phyloP scores from a whole-genome alignment of 306 rosid genomes.

The Coriaria nepalensis region DNA sequence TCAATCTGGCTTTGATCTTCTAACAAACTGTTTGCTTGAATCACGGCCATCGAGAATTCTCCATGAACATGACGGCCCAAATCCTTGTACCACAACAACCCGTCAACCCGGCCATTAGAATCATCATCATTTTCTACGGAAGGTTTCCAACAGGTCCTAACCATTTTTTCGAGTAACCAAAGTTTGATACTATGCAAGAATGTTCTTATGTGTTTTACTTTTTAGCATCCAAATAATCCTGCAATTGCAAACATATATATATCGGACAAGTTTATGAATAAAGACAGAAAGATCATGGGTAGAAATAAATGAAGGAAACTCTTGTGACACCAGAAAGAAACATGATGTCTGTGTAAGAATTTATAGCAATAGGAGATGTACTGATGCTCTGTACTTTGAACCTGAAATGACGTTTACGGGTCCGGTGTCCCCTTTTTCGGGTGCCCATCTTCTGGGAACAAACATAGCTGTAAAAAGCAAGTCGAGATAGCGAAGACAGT shows the following conservation, averaged over 20 bases:
- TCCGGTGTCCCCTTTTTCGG: conserved; percentile 21
- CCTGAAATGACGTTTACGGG: conserved; percentile 34
- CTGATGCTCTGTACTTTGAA: conserved; percentile 63
- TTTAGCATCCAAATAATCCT: conserved; percentile 17
- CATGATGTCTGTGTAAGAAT: conserved; percentile 45
- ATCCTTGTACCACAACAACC: conserved; percentile 72
- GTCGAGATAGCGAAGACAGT: no score
- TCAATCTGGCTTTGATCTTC: conserved; percentile 76
- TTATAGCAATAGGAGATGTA: conserved; percentile 29
- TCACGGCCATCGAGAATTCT: conserved; percentile 70
- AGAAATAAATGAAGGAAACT: no score
- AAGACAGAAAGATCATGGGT: no score
- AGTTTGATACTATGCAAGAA: no score
- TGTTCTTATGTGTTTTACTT: no score
- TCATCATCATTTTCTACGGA: conserved; percentile 32
- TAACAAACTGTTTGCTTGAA: conserved; percentile 59
- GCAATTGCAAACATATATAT: no score
- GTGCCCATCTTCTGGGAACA: conserved; percentile 50
- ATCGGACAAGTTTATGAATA: no score
- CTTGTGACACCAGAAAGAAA: no score
- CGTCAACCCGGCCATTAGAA: conserved; percentile 46
- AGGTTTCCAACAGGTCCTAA: conserved; percentile 56
- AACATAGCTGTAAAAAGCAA: conserved; percentile 77
- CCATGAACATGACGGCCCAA: conserved; percentile 71
- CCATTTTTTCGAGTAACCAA: conserved; percentile 31